Evolutionary conservation across 345 rosid species (phyloP), one percentile per base, ranked within the genome.

Genomic region (Salix exigua): DNA sequence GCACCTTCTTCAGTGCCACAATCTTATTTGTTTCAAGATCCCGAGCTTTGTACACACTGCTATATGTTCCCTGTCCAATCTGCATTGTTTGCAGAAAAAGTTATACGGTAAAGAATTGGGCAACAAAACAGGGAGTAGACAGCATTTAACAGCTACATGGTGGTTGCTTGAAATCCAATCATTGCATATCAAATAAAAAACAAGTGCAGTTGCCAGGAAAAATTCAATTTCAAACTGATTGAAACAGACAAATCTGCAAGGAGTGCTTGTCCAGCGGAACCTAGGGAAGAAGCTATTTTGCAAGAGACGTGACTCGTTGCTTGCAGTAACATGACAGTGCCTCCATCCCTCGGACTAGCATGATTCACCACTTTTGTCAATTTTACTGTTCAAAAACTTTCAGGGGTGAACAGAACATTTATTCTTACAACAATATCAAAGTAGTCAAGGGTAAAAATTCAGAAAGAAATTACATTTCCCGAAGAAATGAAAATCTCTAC

Each of bases 1-100:
- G 84, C 9, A 90, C 94, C 81, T 90, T 90, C 88, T 90, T 90
- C 72, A 90, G 23, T n/a, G 94, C 92, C 71, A 90, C 94, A 73
- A 89, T 35, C 71, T 87, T 86, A 46, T 85, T 86, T 25, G 92
- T 83, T 78, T 90, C 94, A 33, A 89, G 78, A 77, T 90, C 94
- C 33, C 90, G 75, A 38, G 94, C 92, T 80, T 84, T 88, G 79
- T 90, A 90, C 73, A 90, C 94, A 76, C 89, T 89, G 81, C 94
- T 90, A 75, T 90, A 90, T 26, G 94, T 90, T 72, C 94, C 94
- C 86, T 90, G 94, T 40, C 94, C 94, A 80, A 90, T 88, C 91
- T 90, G 81, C 80, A 88, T 4, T 48, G 75, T 60, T 73, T n/a
- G 65, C 44, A 10, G 55, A 25, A 33, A 33, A 58, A 66, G 44